Conservation (phyloP, 148 eudicot species). For the Spergularia bocconei region DNA sequence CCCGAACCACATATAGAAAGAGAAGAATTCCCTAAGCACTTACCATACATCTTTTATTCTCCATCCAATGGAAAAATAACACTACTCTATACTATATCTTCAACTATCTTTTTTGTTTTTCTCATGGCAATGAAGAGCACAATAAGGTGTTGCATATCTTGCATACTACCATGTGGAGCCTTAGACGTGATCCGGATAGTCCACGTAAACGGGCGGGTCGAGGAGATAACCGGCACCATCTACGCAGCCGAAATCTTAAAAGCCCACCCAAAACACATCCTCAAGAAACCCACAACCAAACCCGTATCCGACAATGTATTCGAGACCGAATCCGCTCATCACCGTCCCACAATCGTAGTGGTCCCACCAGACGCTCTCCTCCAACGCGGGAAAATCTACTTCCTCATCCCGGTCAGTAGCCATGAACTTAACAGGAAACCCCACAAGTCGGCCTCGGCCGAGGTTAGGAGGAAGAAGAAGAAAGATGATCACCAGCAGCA, state of each 20-base stretch:
- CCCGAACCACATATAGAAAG: constrained; percentile 9
- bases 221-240: constrained; percentile 59
- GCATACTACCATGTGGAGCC: constrained; percentile 87
- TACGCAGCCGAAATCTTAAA: constrained; percentile 59
- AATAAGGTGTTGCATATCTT: constrained; percentile 79
- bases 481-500: neutral
- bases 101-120: neutral
- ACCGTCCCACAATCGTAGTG: constrained; percentile 40
- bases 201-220: constrained; percentile 73
- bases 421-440: neutral
- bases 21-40: constrained; percentile 10
- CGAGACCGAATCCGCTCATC: neutral
- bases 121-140: constrained; percentile 43
- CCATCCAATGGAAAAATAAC: neutral
- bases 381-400: constrained; percentile 80
- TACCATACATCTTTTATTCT: neutral
- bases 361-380: constrained; percentile 75
- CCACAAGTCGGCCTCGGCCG: neutral
- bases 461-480: constrained; percentile 30
- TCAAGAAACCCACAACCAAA: constrained; percentile 53
- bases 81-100: constrained; percentile 4
- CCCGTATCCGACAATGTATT: constrained; percentile 21
- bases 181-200: constrained; percentile 86
- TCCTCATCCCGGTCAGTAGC: constrained; percentile 53
- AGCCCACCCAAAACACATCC: constrained; percentile 64